Conservation (phyloP, 2,329 filamentous ascomycete genomes). For the Chaetomium globosum region DNA sequence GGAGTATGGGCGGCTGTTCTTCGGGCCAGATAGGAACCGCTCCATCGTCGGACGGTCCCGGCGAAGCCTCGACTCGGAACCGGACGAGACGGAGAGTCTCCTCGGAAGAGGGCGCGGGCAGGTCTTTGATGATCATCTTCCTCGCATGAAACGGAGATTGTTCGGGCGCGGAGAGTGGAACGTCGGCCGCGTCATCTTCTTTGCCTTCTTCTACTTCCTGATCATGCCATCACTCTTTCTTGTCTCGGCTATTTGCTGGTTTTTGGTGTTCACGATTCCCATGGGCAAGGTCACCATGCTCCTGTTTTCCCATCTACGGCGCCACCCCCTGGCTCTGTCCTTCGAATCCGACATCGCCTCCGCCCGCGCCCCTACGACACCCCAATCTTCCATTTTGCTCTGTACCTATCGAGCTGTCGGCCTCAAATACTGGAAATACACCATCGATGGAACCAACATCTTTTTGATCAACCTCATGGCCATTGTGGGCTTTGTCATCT, state of each 20-base stretch:
- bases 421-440: conserved; percentile 98
- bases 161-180: conserved; percentile 98
- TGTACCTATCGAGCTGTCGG: conserved; percentile 97
- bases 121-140: conserved; percentile 44
- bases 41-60: conserved; percentile 85
- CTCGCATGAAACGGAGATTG: conserved; percentile 73
- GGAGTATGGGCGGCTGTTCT: conserved; percentile 93
- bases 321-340: conserved; percentile 87
- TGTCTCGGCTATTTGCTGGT: conserved; percentile 89
- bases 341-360: conserved; percentile 86
- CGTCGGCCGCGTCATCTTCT: conserved; percentile 90
- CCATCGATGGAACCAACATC: conserved; percentile 96
- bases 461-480: conserved; percentile 97
- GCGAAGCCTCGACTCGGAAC: conserved; percentile 81
- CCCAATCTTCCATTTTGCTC: conserved; percentile 82
- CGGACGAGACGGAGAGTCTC: conserved; percentile 85
- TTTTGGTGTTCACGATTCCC: conserved; percentile 95
- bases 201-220: conserved; percentile 91
- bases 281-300: conserved; percentile 96
- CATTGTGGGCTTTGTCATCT: conserved; percentile 90
- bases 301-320: conserved; percentile 85
- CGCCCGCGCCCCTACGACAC: conserved; percentile 69
- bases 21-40: conserved; percentile 76
- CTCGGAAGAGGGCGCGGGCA: conserved; percentile 64
- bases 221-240: conserved; percentile 84